phyloP scores from a whole-genome alignment of 768 basidiomycete genomes.

The Saitozyma podzolica region DNA sequence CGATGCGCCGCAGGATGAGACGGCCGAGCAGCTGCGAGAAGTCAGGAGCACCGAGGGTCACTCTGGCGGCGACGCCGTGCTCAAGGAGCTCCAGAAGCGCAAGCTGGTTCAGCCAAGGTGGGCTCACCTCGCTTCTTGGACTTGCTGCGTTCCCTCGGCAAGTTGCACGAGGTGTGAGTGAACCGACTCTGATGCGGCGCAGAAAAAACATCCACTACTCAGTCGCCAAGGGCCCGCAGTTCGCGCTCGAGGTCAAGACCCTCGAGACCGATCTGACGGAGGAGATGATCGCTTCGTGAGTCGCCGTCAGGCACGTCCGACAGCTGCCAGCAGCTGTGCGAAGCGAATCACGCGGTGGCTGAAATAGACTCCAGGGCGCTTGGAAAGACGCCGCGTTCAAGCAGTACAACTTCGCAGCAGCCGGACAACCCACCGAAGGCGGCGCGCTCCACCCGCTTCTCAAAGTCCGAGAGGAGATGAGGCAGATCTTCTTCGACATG shows the following conservation, averaged over 20 bases:
- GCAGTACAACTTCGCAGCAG: constrained; percentile 98
- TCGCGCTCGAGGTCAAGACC: constrained; percentile 87
- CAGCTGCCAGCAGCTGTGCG: background rate
- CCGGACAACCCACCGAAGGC: constrained; percentile 81
- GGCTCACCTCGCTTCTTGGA: constrained; percentile 13
- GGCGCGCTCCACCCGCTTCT: constrained; percentile 94
- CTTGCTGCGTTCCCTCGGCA: background rate
- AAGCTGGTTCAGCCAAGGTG: constrained; percentile 85
- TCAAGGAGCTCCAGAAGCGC: constrained; percentile 86
- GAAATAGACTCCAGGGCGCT: constrained; percentile 60
- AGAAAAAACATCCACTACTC: constrained; percentile 97
- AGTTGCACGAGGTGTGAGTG: background rate
- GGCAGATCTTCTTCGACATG: constrained; percentile 98
- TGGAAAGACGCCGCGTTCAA: constrained; percentile 95
- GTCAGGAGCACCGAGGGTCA: constrained; percentile 72
- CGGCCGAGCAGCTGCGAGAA: constrained; percentile 71
- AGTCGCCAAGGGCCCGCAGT: constrained; percentile 77
- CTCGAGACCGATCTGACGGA: constrained; percentile 94
- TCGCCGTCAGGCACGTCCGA: constrained; percentile 9
- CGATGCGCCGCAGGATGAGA: constrained; percentile 67
- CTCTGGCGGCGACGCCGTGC: constrained; percentile 69
- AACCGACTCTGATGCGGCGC: constrained; percentile 4
- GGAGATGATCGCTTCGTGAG: constrained; percentile 90
- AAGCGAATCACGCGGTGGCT: too few relatives aligned
- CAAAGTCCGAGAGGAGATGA: constrained; percentile 96